phyloP scores from a whole-genome alignment of 352 stramenopile species.

The Nothophytophthora sp. region DNA sequence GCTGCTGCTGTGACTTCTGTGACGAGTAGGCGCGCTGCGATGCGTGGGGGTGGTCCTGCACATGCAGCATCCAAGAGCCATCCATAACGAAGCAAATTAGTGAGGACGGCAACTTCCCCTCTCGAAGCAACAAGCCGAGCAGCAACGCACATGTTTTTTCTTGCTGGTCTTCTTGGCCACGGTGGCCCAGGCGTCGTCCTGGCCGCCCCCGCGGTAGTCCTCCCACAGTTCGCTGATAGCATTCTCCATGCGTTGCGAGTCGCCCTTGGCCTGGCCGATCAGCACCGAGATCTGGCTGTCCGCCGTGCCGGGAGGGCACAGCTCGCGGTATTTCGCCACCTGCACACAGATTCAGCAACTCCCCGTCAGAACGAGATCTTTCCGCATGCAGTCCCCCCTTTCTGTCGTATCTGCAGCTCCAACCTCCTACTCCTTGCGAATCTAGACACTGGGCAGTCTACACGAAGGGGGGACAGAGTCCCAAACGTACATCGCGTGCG shows the following conservation, averaged over 20 bases:
- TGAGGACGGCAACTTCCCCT: constrained; percentile 1
- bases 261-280: constrained; percentile 73
- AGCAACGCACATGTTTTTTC: constrained; percentile 43
- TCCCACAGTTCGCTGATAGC: constrained; percentile 87
- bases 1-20: constrained; percentile 41
- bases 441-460: neutral
- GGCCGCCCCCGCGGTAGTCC: constrained; percentile 58
- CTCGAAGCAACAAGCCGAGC: neutral
- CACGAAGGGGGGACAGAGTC: neutral
- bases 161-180: constrained; percentile 85
- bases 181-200: constrained; percentile 76
- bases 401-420: too few species aligned
- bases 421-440: neutral
- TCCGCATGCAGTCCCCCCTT: neutral
- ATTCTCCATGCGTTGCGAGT: constrained; percentile 69
- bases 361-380: neutral
- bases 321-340: constrained; percentile 77
- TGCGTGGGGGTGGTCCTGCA: constrained; percentile 15
- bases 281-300: constrained; percentile 73
- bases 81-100: constrained; percentile 2
- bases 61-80: too few species aligned
- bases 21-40: constrained; percentile 36
- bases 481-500: constrained; percentile 55
- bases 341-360: constrained; percentile 14
- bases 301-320: constrained; percentile 80